phyloP scores from a whole-genome alignment of 306 rosid species.

The Arachis hypogaea region DNA sequence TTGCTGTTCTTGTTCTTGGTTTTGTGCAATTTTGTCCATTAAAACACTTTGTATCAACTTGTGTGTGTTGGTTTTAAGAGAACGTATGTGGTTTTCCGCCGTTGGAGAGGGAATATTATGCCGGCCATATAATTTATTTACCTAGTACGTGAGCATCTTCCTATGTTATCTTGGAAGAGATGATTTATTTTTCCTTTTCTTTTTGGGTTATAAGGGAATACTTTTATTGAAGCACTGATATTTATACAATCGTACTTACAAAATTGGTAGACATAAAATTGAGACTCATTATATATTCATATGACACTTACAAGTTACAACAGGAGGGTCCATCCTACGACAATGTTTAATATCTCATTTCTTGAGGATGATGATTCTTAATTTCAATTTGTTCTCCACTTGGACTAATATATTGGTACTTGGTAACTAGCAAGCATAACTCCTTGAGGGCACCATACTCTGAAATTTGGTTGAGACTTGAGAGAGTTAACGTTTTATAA shows the following conservation, averaged over 20 bases:
- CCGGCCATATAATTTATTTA: slow-evolving; percentile 30
- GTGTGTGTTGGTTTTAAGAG: slow-evolving; percentile 15
- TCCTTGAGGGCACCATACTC: too few species aligned
- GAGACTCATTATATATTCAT: too few species aligned
- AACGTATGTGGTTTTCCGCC: background rate
- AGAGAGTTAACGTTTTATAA: too few species aligned
- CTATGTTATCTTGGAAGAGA: background rate
- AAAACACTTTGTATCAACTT: slow-evolving; percentile 19
- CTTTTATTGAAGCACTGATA: background rate
- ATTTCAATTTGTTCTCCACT: slow-evolving; percentile 10
- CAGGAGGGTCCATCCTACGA: too few species aligned
- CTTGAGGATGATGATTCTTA: slow-evolving; percentile 25
- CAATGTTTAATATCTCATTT: too few species aligned
- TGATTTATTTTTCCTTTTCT: too few species aligned
- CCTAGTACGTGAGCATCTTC: background rate
- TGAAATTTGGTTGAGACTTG: too few species aligned
- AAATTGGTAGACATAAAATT: too few species aligned
- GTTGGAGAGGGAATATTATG: background rate
- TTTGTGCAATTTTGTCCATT: background rate
- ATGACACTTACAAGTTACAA: too few species aligned
- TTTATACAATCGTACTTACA: too few species aligned
- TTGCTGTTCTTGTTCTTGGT: slow-evolving; percentile 14
- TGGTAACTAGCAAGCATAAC: background rate
- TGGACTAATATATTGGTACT: background rate
- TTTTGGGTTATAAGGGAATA: background rate